A percentile compares a stretch with the other conserved stretches of the same genome.
Conservation (phyloP, 352 stramenopile species). For the Globisporangium nagaii region DNA sequence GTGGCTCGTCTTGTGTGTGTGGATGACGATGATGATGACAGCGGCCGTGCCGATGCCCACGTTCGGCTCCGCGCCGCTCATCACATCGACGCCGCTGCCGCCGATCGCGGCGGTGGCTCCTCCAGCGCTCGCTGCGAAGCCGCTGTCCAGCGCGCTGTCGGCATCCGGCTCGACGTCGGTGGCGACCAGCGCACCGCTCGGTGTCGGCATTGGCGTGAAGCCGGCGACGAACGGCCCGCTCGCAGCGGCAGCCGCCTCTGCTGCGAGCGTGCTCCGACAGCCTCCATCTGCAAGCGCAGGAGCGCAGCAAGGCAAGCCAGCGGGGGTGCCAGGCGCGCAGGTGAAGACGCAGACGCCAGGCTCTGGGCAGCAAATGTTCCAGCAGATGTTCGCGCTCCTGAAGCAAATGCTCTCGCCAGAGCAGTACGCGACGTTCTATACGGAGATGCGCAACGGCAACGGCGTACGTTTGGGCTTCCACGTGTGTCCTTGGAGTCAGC, state of each 20-base stretch:
- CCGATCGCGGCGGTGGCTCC: slow-evolving; percentile 1
- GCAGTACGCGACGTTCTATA: slow-evolving; percentile 74
- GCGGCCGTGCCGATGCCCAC: slow-evolving; percentile 24
- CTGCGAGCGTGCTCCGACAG: neutral
- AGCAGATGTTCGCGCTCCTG: slow-evolving; percentile 82
- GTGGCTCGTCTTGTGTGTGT: neutral
- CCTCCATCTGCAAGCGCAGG: neutral
- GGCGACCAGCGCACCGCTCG: slow-evolving; percentile 2
- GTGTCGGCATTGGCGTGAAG: slow-evolving; percentile 4
- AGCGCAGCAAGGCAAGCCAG: neutral
- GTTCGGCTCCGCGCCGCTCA: slow-evolving; percentile 23
- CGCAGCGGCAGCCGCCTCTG: neutral
- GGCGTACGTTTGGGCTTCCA: slow-evolving; percentile 22
- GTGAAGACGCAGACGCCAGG: slow-evolving; percentile 37
- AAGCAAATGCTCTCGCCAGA: slow-evolving; percentile 83
- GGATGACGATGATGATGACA: neutral
- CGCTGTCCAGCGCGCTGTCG: slow-evolving; percentile 10
- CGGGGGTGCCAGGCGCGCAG: neutral
- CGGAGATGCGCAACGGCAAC: slow-evolving; percentile 81
- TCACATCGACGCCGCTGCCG: slow-evolving; percentile 8
- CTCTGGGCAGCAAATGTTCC: slow-evolving; percentile 80
- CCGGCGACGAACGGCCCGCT: neutral
- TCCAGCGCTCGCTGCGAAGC: slow-evolving; percentile 1
- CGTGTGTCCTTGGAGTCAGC: neutral
- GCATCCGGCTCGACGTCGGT: neutral